Percentiles rank a stretch among this genome's conserved stretches.
These are phyloP conservation scores for Bauhinia variegata DNA, from an alignment of 306 rosid genomes.

Conservation along the genomic window DNA sequence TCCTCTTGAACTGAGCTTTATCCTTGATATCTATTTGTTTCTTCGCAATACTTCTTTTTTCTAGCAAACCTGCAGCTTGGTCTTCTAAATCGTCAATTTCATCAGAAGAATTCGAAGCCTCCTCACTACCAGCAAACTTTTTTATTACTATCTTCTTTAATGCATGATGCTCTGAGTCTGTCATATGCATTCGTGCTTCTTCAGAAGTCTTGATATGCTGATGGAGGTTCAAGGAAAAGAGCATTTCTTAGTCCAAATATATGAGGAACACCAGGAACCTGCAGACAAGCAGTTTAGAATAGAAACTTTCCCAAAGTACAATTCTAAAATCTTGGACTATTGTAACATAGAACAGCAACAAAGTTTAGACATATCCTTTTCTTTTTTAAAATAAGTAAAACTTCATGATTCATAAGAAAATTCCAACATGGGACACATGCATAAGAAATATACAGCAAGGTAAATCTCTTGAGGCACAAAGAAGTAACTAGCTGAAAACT, in stretches of 20 bases:
- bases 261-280: constrained; percentile 88
- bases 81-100: constrained; percentile 49
- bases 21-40: constrained; percentile 52
- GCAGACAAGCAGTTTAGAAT: constrained; percentile 27
- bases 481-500: neutral
- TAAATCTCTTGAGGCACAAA: neutral
- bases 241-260: constrained; percentile 72
- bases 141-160: constrained; percentile 39
- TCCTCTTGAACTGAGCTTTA: constrained; percentile 75
- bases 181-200: constrained; percentile 64
- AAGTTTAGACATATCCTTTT: neutral
- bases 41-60: constrained; percentile 32
- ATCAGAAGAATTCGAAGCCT: constrained; percentile 31
- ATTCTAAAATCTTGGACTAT: neutral
- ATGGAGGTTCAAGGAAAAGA: constrained; percentile 70
- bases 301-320: neutral
- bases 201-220: constrained; percentile 62
- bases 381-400: neutral
- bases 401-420: constrained; percentile 6
- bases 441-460: neutral
- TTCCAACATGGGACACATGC: neutral
- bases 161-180: constrained; percentile 46
- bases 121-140: constrained; percentile 26
- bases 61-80: constrained; percentile 35
- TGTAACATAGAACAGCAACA: neutral